A percentile compares a stretch with the other conserved stretches of the same genome.
These are phyloP conservation scores for Tuber melanosporum DNA, from an alignment of 495 filamentous ascomycete genomes.

Conservation along the genomic window DNA sequence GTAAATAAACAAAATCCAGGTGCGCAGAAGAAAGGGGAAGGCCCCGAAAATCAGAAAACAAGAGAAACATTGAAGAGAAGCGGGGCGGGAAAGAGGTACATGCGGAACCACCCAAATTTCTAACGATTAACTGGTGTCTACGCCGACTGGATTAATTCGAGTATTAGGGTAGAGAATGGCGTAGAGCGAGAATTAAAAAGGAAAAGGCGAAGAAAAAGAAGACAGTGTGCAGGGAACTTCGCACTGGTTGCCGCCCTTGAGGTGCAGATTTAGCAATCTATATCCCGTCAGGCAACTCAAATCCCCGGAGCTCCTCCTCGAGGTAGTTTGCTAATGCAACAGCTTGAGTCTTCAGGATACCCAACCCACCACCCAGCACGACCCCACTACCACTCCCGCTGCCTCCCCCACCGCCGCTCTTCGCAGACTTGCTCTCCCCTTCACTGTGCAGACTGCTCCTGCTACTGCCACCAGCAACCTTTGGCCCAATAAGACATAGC, in stretches of 20 bases:
- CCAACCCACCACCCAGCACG: constrained; percentile 21
- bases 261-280: background rate
- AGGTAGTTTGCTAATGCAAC: constrained; percentile 40
- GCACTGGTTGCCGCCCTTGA: background rate
- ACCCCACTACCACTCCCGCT: constrained; percentile 8
- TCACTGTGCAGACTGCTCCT: constrained; percentile 36
- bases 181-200: background rate
- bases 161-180: background rate
- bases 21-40: background rate
- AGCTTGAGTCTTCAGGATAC: constrained; percentile 42
- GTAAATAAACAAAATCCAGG: background rate
- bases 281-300: constrained; percentile 42
- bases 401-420: constrained; percentile 15
- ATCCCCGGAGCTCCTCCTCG: constrained; percentile 41
- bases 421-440: constrained; percentile 1
- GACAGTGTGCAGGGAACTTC: background rate
- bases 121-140: background rate
- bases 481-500: constrained; percentile 42
- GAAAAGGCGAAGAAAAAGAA: background rate
- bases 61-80: background rate
- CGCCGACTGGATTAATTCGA: background rate
- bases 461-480: constrained; percentile 18
- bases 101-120: background rate
- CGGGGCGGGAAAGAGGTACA: background rate
- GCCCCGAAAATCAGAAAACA: background rate